Percentiles rank a stretch among this genome's conserved stretches.
phyloP scores from a whole-genome alignment of 169 alveolate genomes.

The Cytauxzoon felis region DNA sequence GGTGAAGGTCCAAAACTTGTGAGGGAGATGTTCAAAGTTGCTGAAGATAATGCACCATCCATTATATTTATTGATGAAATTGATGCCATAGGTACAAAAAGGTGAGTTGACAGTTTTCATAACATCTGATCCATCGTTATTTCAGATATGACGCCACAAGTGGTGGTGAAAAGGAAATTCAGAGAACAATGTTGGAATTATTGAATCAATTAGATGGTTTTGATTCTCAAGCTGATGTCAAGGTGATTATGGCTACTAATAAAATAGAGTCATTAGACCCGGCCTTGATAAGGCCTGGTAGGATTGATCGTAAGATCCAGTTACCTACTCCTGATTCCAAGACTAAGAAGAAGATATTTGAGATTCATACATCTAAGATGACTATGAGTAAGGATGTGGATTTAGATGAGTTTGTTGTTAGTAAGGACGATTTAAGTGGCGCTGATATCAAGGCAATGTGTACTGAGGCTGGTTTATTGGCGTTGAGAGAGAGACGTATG shows the following conservation, averaged over 20 bases:
- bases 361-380: slow-evolving; percentile 98
- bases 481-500: slow-evolving; percentile 99
- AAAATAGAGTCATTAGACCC: slow-evolving; percentile 97
- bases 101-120: slow-evolving; percentile 47
- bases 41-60: slow-evolving; percentile 98
- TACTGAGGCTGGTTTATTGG: slow-evolving; percentile 99
- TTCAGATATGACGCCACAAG: slow-evolving; percentile 91
- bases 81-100: slow-evolving; percentile 98
- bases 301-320: slow-evolving; percentile 99
- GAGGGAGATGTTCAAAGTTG: slow-evolving; percentile 97
- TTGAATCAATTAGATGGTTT: slow-evolving; percentile 98
- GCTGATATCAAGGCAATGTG: slow-evolving; percentile 98
- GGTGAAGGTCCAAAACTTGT: slow-evolving; percentile 99
- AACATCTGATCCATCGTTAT: slow-evolving; percentile 52
- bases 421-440: slow-evolving; percentile 98
- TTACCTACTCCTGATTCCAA: slow-evolving; percentile 96
- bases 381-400: slow-evolving; percentile 96
- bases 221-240: slow-evolving; percentile 97
- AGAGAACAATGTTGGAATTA: slow-evolving; percentile 99
- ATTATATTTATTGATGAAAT: slow-evolving; percentile 99
- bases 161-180: slow-evolving; percentile 99
- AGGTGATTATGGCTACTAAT: slow-evolving; percentile 98
- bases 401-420: slow-evolving; percentile 97
- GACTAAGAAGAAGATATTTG: slow-evolving; percentile 94
- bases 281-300: slow-evolving; percentile 99